Base-by-base conservation (phyloP, 2,329 filamentous ascomycete species). In the Fusarium sp. region DNA sequence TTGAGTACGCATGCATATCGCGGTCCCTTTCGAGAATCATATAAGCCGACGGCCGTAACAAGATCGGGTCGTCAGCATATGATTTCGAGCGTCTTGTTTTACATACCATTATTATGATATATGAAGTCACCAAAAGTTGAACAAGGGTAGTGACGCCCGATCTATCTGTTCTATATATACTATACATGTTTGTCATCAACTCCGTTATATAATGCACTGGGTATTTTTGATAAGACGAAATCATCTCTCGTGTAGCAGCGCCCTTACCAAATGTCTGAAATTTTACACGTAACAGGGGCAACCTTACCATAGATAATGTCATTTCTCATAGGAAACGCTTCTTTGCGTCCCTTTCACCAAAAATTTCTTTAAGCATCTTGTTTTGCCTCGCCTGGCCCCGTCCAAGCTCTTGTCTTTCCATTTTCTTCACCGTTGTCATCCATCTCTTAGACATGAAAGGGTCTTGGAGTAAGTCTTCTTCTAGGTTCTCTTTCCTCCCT, bases 361-460 rank as follows among this genome's bases (percentile, higher is more conserved):
- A 18, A 51, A 37, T 26, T 16, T 52, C 49, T 42, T 7, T 28
- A 8, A 52, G 13, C n/a, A 28, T 52, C 23, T 54, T 28, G 16
- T 43, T 25, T 46, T 37, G 30, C 13, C 53, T 21, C 30, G 14
- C 19, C 21, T 56, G 43, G 23, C 28, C 18, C 18, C 23, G 37
- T 42, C 8, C n/a, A 6, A 34, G 19, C 25, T 65, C 39, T 9
- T 65, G 39, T 8, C 14, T 30, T 23, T 51, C 63, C 25, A 67
- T 34, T 8, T 28, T 49, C 10, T 23, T 23, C 26, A 50, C 58
- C 16, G 21, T 45, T 42, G 37, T 12, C 10, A 53, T 14, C 67
- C 67, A 70, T 21, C 21, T 19, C 18, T 31, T 21, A 16, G 67
- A 53, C 41, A 42, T 28, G 34, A 70, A 70, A 10, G 67, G 67